These are phyloP conservation scores for Lentinula sp. DNA, from an alignment of 768 basidiomycete species.

Conservation along the genomic window DNA sequence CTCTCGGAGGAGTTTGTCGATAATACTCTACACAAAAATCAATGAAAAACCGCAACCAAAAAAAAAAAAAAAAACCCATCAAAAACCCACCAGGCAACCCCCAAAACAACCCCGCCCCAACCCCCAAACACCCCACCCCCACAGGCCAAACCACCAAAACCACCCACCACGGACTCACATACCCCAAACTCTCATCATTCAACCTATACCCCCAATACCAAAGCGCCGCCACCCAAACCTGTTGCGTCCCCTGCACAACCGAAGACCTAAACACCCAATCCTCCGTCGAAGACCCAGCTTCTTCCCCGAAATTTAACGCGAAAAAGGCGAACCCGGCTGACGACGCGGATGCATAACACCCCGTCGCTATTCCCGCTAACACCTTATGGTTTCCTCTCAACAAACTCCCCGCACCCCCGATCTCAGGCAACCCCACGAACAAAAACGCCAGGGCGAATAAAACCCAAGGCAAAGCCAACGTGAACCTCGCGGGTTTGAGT, in stretches of 20 bases:
- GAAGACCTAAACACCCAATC: constrained; percentile 90
- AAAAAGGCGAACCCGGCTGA: constrained; percentile 92
- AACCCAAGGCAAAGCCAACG: constrained; percentile 82
- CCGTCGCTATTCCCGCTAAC: constrained; percentile 75
- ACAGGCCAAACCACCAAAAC: constrained; percentile 49
- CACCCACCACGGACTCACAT: constrained; percentile 69
- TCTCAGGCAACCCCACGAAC: constrained; percentile 82
- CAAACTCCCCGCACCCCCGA: constrained; percentile 43
- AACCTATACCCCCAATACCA: constrained; percentile 88
- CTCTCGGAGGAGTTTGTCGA: constrained; percentile 94
- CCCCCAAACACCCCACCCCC: constrained; percentile 45
- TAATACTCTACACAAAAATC: constrained; percentile 59
- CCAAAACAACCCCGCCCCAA: constrained; percentile 60
- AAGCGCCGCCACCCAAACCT: constrained; percentile 90
- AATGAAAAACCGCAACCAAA: too few relatives aligned
- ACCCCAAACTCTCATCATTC: constrained; percentile 44
- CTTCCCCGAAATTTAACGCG: constrained; percentile 95
- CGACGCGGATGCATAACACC: constrained; percentile 90
- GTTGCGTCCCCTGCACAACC: constrained; percentile 91
- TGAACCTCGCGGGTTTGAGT: constrained; percentile 81
- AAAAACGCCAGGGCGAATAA: constrained; percentile 91
- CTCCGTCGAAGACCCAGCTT: constrained; percentile 89
- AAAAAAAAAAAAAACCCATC: too few relatives aligned
- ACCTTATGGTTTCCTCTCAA: constrained; percentile 59
- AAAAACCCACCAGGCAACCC: constrained; percentile 65